A percentile compares a stretch with the other conserved stretches of the same genome.
phyloP scores from a whole-genome alignment of 2,329 filamentous ascomycete genomes.

The Fusarium napiforme region DNA sequence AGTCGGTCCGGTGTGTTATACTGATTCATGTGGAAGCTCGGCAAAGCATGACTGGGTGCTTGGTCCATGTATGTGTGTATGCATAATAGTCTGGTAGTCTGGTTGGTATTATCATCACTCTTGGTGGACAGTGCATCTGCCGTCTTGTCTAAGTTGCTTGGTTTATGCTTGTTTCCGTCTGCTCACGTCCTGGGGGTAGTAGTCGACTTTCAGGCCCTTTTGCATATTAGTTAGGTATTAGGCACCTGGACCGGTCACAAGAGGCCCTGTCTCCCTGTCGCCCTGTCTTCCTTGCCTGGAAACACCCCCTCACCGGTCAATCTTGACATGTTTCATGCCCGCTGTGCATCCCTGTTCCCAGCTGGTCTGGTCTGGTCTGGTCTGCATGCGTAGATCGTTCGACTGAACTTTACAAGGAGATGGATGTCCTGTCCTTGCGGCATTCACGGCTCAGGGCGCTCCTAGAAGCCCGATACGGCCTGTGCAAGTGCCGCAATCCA shows the following conservation, averaged over 20 bases:
- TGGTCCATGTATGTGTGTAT: neutral
- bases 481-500: slow-evolving; percentile 21
- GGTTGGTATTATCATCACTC: neutral
- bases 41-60: neutral
- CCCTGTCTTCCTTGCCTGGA: slow-evolving; percentile 12
- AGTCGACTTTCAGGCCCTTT: slow-evolving; percentile 8
- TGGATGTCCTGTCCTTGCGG: slow-evolving; percentile 17
- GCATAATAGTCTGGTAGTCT: neutral
- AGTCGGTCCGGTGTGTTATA: neutral
- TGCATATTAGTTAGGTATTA: slow-evolving; percentile 4
- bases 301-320: slow-evolving; percentile 34
- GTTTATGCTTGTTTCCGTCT: slow-evolving; percentile 34
- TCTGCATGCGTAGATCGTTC: slow-evolving; percentile 28
- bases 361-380: neutral
- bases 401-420: slow-evolving; percentile 16
- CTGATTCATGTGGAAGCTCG: neutral
- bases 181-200: neutral
- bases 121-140: slow-evolving; percentile 1
- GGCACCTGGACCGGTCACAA: slow-evolving; percentile 27
- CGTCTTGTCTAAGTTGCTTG: slow-evolving; percentile 9
- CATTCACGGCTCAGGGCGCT: slow-evolving; percentile 17
- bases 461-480: slow-evolving; percentile 2
- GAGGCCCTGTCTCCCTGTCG: slow-evolving; percentile 15
- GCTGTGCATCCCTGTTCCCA: slow-evolving; percentile 27
- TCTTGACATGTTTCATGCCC: slow-evolving; percentile 37